Evolutionary conservation across 31 red algal species (phyloP), one percentile per base, ranked within the genome.

Genomic region (Odonthalia washingtoniensis): DNA sequence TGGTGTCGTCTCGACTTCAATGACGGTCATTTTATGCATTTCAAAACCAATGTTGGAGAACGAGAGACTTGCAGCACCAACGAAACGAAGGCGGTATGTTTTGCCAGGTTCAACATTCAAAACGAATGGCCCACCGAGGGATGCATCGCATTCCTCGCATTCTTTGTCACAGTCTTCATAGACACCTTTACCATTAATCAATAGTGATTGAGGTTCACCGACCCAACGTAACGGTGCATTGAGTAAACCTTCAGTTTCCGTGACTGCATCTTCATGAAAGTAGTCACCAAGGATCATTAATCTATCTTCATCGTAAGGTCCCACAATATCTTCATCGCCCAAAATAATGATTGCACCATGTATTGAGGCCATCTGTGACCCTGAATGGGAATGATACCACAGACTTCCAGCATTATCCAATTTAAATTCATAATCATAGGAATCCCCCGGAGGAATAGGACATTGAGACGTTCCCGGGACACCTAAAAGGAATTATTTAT

Each of bases 381-480:
- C 85, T 24, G 74, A 79, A 32, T 88, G 85, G 6, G 74, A 79
- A 30, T 88, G 85, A 72, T 74, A 88, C 74, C 75, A 88, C 60
- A 88, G 74, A 4, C 73, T 88, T 36, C 85, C 85, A 2, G 85
- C 61, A 17, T 46, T 14, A 32, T 77, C 74, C 33, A 88, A 39
- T 12, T 21, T 62, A 74, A 88, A 88, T 38, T 44, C 31, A 37
- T 88, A 88, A 36, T 52, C 62, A 35, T 78, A 88, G 2, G 49
- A 46, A 72, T 77, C 40, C 1, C 85, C 85, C 0, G 85, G 85
- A 2, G 40, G 73, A 18, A 88, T 79, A 32, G 74, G 53, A 28
- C 85, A 88, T 74, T 88, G 85, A 1, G 74, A 37, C 1, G 78
- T 64, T 16, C 62, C 73, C 1, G 85, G 85, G 38, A 88, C 74